Base-by-base conservation (phyloP, 78 protist genomes). In the Monosiga brevicollis region DNA sequence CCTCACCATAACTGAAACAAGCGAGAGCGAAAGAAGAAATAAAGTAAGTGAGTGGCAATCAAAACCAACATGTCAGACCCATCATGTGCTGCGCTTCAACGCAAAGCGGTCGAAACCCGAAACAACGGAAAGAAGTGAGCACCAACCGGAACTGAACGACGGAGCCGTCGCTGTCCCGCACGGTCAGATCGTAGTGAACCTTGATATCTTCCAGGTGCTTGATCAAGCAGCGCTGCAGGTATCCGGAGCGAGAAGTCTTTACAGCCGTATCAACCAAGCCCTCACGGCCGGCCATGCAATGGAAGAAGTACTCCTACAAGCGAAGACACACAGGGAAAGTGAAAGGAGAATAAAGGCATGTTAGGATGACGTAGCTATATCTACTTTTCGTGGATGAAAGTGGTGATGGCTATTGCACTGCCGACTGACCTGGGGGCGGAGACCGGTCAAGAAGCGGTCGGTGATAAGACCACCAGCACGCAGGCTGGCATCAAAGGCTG, bases 271-370 rank as follows among this genome's bases (percentile, higher is more conserved):
- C 99, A 41, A 98, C 91, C 11, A 98, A 88, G 41, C 99, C 99
- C 81, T 98, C 99, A 22, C 99, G 85, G 37, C 99, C 99, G 22
- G 99, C 99, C 99, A 98, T 98, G 90, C 98, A 95, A 87, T 99
- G 99, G 96, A 99, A 97, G 87, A 87, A 97, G 87, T 96, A 99
- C 87, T 88, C 94, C 86, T 95, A n/a, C n/a, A n/a, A n/a, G n/a
- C n/a, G n/a, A n/a, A n/a, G n/a, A n/a, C n/a, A n/a, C n/a, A n/a
- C n/a, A n/a, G n/a, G n/a, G n/a, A n/a, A n/a, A n/a, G n/a, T n/a
- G n/a, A n/a, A n/a, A n/a, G n/a, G n/a, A n/a, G n/a, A n/a, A n/a
- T n/a, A n/a, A n/a, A n/a, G n/a, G n/a, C n/a, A n/a, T n/a, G n/a
- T n/a, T n/a, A n/a, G n/a, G n/a, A n/a, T n/a, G n/a, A n/a, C n/a